phyloP scores from a whole-genome alignment of 2,329 filamentous ascomycete genomes.

The Penicillium sclerotiorum region DNA sequence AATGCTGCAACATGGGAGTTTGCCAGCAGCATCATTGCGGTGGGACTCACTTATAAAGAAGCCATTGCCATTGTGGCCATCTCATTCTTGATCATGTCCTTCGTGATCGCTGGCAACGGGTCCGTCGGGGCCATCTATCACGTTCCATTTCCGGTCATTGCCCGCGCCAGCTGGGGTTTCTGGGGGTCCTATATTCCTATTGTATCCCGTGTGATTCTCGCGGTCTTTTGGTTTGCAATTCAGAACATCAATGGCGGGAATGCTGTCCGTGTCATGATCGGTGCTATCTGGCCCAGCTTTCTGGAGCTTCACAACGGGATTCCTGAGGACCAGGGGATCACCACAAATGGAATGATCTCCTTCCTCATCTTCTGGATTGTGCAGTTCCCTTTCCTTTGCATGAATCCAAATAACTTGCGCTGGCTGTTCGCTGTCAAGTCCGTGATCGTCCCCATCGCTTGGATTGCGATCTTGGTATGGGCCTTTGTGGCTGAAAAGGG shows the following conservation, averaged over 20 bases:
- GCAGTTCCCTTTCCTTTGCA: slow-evolving; percentile 50
- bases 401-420: slow-evolving; percentile 45
- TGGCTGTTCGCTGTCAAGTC: slow-evolving; percentile 43
- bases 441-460: slow-evolving; percentile 58
- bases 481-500: slow-evolving; percentile 57
- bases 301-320: slow-evolving; percentile 41
- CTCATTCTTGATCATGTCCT: slow-evolving; percentile 56
- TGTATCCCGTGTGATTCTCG: slow-evolving; percentile 56
- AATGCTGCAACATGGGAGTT: slow-evolving; percentile 60
- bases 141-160: slow-evolving; percentile 59
- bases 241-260: slow-evolving; percentile 66
- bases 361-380: slow-evolving; percentile 50
- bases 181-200: slow-evolving; percentile 60
- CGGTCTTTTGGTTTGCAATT: slow-evolving; percentile 67
- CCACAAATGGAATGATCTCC: slow-evolving; percentile 48
- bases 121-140: slow-evolving; percentile 57
- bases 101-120: slow-evolving; percentile 65
- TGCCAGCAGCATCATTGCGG: slow-evolving; percentile 45
- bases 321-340: slow-evolving; percentile 47
- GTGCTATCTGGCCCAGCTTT: slow-evolving; percentile 55
- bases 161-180: slow-evolving; percentile 60
- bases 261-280: slow-evolving; percentile 54
- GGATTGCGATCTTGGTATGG: slow-evolving; percentile 66
- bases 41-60: slow-evolving; percentile 52
- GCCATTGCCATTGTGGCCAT: slow-evolving; percentile 51